phyloP scores from a whole-genome alignment of 2,329 filamentous ascomycete species.

The Neonectria coccinea region DNA sequence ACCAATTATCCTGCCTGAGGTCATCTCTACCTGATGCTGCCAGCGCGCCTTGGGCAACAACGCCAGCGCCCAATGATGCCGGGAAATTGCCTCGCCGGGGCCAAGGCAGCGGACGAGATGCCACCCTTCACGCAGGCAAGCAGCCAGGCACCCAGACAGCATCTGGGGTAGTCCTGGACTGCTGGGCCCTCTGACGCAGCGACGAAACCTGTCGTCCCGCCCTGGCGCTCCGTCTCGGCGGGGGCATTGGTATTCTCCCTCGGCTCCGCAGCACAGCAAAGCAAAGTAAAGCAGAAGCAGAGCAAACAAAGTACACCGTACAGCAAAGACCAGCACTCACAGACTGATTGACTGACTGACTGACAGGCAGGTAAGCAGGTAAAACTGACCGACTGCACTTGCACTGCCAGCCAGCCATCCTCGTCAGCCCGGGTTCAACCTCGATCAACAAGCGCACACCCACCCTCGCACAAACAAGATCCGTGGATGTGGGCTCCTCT shows the following conservation, averaged over 20 bases:
- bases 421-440: conserved; percentile 26
- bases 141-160: conserved; percentile 27
- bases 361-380: too few relatives aligned
- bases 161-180: conserved; percentile 47
- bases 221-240: neutral
- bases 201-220: conserved; percentile 27
- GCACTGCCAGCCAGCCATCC: conserved; percentile 21
- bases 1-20: conserved; percentile 45
- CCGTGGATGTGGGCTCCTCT: conserved; percentile 36
- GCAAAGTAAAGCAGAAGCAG: neutral
- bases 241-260: neutral
- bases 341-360: too few relatives aligned
- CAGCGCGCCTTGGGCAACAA: conserved; percentile 51
- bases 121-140: conserved; percentile 34
- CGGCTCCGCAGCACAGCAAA: conserved; percentile 29
- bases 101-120: conserved; percentile 37
- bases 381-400: neutral
- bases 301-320: neutral
- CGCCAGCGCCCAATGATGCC: conserved; percentile 49
- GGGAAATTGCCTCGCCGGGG: conserved; percentile 38
- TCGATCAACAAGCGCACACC: conserved; percentile 36
- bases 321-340: neutral
- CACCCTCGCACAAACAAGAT: conserved; percentile 40
- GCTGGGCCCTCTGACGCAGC: conserved; percentile 21
- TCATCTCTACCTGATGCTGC: conserved; percentile 46